Conservation (phyloP, 306 rosid genomes). For the Vachellia collinsii region DNA sequence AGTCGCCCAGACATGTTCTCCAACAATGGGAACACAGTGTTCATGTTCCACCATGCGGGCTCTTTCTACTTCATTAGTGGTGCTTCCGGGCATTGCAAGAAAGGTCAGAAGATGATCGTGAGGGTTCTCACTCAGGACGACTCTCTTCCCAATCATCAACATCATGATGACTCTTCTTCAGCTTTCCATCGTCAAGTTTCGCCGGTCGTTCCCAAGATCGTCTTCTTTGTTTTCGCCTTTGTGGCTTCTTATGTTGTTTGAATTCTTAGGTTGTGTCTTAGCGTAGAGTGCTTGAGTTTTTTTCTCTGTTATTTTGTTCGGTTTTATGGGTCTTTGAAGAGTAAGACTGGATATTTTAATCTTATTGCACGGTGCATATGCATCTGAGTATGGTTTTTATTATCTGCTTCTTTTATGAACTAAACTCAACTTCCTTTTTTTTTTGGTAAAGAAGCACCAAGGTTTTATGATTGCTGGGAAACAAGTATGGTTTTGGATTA, state of each 20-base stretch:
- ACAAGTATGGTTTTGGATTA: background rate
- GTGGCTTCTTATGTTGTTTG: slow-evolving; percentile 7
- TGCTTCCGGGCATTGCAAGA: slow-evolving; percentile 70
- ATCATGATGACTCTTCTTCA: slow-evolving; percentile 29
- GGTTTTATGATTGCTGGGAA: background rate
- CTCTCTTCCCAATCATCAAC: slow-evolving; percentile 8
- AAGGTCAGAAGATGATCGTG: slow-evolving; percentile 75
- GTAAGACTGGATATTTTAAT: background rate
- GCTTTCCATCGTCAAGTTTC: slow-evolving; percentile 26
- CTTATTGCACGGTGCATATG: background rate
- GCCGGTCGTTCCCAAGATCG: slow-evolving; percentile 24
- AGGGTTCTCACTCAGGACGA: slow-evolving; percentile 60
- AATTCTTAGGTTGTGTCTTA: background rate
- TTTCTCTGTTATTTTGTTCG: background rate
- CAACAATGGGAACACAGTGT: slow-evolving; percentile 60
- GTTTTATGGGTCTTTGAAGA: background rate
- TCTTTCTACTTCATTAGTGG: slow-evolving; percentile 90
- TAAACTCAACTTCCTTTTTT: background rate
- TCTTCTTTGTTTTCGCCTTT: slow-evolving; percentile 34
- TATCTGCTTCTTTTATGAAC: background rate
- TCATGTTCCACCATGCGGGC: slow-evolving; percentile 54
- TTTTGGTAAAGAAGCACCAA: background rate
- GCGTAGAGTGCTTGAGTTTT: background rate
- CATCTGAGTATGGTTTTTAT: background rate
- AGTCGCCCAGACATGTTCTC: slow-evolving; percentile 78